A percentile compares a stretch with the other conserved stretches of the same genome.
phyloP scores from a whole-genome alignment of 177 flowering plant species.

The Vitis hybrid region DNA sequence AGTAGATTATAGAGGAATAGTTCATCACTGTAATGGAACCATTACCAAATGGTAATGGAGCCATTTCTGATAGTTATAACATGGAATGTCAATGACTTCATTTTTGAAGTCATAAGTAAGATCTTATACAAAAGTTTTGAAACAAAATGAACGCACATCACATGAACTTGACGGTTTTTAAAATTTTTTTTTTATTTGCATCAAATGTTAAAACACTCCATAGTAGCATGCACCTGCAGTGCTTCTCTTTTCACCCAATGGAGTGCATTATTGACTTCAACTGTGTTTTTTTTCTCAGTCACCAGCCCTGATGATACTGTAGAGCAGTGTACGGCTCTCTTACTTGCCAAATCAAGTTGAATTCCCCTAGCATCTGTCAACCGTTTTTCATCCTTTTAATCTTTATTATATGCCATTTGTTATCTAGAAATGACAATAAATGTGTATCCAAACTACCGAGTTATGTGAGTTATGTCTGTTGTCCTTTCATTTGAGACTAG shows the following conservation, averaged over 20 bases:
- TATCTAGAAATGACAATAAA: not conserved
- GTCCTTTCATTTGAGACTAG: not conserved
- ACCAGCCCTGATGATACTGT: conserved; percentile 84
- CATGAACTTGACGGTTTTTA: too few relatives aligned
- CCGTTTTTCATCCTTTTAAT: not conserved
- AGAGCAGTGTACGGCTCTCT: conserved; percentile 66
- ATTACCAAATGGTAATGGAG: not conserved
- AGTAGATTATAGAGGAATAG: not conserved
- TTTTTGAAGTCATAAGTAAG: not conserved
- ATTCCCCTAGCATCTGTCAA: not conserved
- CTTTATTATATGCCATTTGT: conserved; percentile 7
- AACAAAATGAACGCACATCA: not conserved
- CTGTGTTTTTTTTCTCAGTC: conserved; percentile 42
- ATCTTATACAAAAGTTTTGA: not conserved
- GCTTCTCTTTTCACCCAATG: not conserved
- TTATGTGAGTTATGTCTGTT: not conserved
- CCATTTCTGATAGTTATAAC: not conserved
- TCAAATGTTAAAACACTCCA: not conserved
- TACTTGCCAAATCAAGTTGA: conserved; percentile 38
- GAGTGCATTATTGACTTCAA: not conserved
- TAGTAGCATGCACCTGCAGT: not conserved
- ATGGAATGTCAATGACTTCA: not conserved
- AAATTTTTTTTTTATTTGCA: not conserved
- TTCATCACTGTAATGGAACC: not conserved
- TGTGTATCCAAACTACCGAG: not conserved